Evolutionary conservation across 352 stramenopile species (phyloP).

Genomic region (Phytophthora fragariae): DNA sequence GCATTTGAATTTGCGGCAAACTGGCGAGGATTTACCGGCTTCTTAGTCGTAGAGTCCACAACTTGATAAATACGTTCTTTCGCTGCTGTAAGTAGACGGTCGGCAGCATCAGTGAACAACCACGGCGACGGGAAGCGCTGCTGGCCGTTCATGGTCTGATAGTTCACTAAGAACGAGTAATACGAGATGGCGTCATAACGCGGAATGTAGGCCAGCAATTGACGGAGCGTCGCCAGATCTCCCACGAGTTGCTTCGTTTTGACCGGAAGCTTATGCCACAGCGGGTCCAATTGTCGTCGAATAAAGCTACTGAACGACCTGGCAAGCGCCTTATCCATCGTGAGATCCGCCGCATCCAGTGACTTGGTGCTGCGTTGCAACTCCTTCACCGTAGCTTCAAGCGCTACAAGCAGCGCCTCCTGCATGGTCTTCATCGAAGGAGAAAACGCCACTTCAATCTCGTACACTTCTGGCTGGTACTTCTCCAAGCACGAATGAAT

Average conservation of each 20-base stretch:
- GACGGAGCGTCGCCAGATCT: constrained; percentile 77
- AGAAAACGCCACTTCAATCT: constrained; percentile 94
- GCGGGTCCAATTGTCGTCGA: constrained; percentile 94
- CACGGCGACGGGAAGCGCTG: constrained; percentile 92
- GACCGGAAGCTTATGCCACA: constrained; percentile 95
- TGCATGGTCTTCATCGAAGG: constrained; percentile 95
- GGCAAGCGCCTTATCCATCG: constrained; percentile 94
- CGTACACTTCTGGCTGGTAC: constrained; percentile 91
- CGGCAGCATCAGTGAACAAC: constrained; percentile 94
- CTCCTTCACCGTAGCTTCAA: constrained; percentile 95
- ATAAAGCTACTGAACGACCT: constrained; percentile 75
- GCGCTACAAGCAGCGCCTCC: constrained; percentile 91
- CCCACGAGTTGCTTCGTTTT: constrained; percentile 95
- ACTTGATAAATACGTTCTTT: constrained; percentile 95
- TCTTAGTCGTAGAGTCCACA: constrained; percentile 60
- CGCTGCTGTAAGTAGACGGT: constrained; percentile 92
- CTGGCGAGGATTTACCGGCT: constrained; percentile 46
- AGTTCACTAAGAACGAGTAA: constrained; percentile 93
- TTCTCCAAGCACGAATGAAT: constrained; percentile 90
- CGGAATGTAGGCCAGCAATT: constrained; percentile 93
- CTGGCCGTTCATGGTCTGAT: constrained; percentile 90
- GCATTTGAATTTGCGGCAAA: constrained; percentile 9
- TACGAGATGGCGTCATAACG: constrained; percentile 97
- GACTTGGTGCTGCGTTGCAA: constrained; percentile 91
- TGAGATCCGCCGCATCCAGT: constrained; percentile 83